Percentiles rank a stretch among this genome's conserved stretches.
phyloP scores from a whole-genome alignment of 139 green algal genomes.

The Coelastrella sp. region DNA sequence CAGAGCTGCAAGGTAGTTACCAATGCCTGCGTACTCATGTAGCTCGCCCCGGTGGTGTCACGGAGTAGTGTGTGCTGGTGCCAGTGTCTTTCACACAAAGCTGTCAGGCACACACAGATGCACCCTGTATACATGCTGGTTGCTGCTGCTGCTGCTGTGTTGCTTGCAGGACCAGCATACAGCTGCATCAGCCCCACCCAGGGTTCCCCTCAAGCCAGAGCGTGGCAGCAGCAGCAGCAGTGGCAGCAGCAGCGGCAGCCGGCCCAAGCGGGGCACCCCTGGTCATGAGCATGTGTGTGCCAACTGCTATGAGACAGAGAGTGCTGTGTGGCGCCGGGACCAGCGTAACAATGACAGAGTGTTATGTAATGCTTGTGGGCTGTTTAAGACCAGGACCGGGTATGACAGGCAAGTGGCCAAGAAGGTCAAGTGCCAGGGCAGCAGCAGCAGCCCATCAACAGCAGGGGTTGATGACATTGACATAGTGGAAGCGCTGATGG shows the following conservation, averaged over 20 bases:
- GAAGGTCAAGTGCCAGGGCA: background rate
- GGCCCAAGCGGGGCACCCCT: background rate
- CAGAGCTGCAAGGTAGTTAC: no score
- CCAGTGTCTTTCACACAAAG: no score
- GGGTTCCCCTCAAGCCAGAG: background rate
- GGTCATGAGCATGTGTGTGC: background rate
- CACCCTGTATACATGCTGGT: background rate
- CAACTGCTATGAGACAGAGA: background rate
- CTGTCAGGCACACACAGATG: no score
- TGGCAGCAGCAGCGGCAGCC: background rate
- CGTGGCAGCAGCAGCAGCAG: background rate
- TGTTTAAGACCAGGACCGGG: background rate
- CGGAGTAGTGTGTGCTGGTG: no score
- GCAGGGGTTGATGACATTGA: background rate
- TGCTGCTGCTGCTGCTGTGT: background rate
- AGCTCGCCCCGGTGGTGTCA: no score
- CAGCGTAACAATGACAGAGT: background rate
- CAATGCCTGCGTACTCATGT: no score
- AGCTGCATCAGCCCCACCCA: background rate
- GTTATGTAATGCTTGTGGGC: background rate
- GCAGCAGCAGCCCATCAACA: background rate
- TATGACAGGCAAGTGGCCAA: background rate
- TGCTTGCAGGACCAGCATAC: background rate
- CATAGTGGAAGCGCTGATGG: background rate
- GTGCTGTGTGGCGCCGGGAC: background rate